phyloP scores from a whole-genome alignment of 192 early-diverging fungal genomes.

The Entomortierella chlamydospora region DNA sequence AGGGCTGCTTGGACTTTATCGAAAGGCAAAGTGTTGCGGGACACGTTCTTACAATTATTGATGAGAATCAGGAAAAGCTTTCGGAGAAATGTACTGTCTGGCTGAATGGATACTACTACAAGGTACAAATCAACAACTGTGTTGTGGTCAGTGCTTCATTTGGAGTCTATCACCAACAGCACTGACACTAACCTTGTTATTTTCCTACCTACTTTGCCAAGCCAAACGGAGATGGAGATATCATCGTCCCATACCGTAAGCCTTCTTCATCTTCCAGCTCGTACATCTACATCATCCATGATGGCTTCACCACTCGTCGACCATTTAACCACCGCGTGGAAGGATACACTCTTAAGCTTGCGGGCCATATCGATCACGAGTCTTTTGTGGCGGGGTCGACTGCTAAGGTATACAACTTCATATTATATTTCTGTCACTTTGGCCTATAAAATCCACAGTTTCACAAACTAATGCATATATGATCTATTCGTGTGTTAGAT shows the following conservation, averaged over 20 bases:
- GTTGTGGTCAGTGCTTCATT: neutral
- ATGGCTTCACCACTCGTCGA: conserved; percentile 53
- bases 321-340: conserved; percentile 41
- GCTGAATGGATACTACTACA: conserved; percentile 53
- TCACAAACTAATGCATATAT: neutral
- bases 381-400: conserved; percentile 37
- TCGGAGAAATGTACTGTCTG: conserved; percentile 47
- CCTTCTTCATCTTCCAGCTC: neutral
- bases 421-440: no score
- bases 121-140: conserved; percentile 27
- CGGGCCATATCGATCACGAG: conserved; percentile 62
- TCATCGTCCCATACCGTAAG: conserved; percentile 57
- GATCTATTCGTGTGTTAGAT: neutral
- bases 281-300: conserved; percentile 48
- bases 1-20: conserved; percentile 59
- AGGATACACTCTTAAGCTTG: conserved; percentile 45
- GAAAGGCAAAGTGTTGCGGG: conserved; percentile 57
- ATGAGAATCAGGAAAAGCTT: conserved; percentile 52
- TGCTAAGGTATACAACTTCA: conserved; percentile 37
- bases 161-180: no score
- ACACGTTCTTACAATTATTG: conserved; percentile 57
- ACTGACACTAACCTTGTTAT: neutral
- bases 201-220: neutral
- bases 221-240: conserved; percentile 56
- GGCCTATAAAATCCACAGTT: no score